phyloP scores from a whole-genome alignment of 441 rosid species.

The Bocquillonia castaneifolia region DNA sequence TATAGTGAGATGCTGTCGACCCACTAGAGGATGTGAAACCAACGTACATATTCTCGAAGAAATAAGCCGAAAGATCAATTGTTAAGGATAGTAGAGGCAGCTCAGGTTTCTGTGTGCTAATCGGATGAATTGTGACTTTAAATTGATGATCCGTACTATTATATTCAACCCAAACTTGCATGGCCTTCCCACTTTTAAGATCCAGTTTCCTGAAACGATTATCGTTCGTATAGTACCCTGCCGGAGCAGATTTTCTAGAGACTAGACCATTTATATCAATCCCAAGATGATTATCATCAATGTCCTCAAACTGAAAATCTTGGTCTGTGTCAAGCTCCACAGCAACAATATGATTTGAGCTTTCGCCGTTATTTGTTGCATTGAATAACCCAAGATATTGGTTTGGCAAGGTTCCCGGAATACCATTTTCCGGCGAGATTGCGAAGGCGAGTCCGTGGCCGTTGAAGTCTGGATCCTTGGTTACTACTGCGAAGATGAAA shows the following conservation, averaged over 20 bases:
- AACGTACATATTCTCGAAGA: slow-evolving; percentile 38
- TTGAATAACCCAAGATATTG: slow-evolving; percentile 62
- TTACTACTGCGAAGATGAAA: slow-evolving; percentile 54
- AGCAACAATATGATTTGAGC: slow-evolving; percentile 46
- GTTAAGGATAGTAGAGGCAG: slow-evolving; percentile 43
- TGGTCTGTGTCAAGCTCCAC: slow-evolving; percentile 63
- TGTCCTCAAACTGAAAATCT: slow-evolving; percentile 52
- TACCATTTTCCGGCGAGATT: slow-evolving; percentile 39
- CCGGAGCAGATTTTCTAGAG: not conserved
- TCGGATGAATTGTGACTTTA: slow-evolving; percentile 49
- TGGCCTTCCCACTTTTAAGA: slow-evolving; percentile 32
- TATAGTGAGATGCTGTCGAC: slow-evolving; percentile 33
- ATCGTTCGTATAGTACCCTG: slow-evolving; percentile 7
- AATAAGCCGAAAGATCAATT: slow-evolving; percentile 34
- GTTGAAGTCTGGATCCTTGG: slow-evolving; percentile 46
- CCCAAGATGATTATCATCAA: slow-evolving; percentile 13
- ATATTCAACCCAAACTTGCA: slow-evolving; percentile 61
- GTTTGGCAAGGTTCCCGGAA: slow-evolving; percentile 39
- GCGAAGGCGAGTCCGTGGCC: slow-evolving; percentile 73
- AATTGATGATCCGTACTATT: slow-evolving; percentile 25
- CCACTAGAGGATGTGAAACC: slow-evolving; percentile 65
- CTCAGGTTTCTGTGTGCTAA: slow-evolving; percentile 27
- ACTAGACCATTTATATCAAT: slow-evolving; percentile 2
- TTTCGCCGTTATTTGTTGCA: slow-evolving; percentile 30
- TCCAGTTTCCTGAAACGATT: slow-evolving; percentile 14